Evolutionary conservation across 148 eudicot genomes (phyloP).

Genomic region (Diospyros kaki): DNA sequence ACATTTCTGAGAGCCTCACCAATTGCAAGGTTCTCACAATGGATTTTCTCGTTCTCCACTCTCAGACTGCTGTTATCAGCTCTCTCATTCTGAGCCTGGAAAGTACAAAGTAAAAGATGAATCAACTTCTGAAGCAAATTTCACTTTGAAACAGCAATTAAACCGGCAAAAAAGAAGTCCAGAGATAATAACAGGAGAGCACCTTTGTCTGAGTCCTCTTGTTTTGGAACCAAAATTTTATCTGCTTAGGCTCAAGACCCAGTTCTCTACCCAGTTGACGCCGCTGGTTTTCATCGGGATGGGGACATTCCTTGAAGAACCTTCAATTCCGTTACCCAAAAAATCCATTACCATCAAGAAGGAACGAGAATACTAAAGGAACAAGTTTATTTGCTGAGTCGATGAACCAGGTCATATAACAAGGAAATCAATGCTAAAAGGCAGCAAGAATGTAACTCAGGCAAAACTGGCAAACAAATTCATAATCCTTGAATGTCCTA

Average conservation of each 20-base stretch:
- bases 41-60: constrained; percentile 8
- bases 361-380: background rate
- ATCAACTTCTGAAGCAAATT: background rate
- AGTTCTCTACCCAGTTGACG: constrained; percentile 34
- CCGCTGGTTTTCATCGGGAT: constrained; percentile 40
- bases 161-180: no score
- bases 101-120: background rate
- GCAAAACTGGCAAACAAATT: background rate
- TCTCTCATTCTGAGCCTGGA: constrained; percentile 14
- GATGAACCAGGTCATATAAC: no score
- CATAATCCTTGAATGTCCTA: background rate
- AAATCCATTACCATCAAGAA: background rate
- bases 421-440: no score
- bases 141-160: background rate
- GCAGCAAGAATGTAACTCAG: no score
- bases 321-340: constrained; percentile 19
- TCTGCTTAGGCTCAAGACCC: constrained; percentile 39
- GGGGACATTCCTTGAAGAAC: constrained; percentile 32
- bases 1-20: constrained; percentile 9
- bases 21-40: constrained; percentile 10
- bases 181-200: background rate
- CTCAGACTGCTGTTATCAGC: constrained; percentile 2
- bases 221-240: constrained; percentile 61
- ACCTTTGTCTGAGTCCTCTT: constrained; percentile 60
- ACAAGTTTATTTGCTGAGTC: background rate